Conservation (phyloP, 2,329 filamentous ascomycete genomes). For the Alternaria arborescens region DNA sequence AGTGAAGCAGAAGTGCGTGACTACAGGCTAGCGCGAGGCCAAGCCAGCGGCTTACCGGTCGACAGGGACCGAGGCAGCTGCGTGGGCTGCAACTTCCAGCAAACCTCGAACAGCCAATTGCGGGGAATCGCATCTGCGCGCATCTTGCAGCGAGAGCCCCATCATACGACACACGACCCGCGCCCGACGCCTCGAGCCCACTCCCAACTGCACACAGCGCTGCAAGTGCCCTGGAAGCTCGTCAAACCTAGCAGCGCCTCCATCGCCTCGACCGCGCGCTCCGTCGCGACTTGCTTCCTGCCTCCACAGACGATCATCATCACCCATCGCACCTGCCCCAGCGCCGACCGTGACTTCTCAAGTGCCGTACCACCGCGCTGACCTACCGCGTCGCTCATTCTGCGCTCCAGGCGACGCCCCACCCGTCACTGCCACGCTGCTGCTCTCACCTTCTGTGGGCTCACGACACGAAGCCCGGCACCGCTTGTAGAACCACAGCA, state of each 20-base stretch:
- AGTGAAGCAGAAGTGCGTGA: not conserved
- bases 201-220: slow-evolving; percentile 7
- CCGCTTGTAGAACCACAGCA: slow-evolving; percentile 15
- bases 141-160: slow-evolving; percentile 17
- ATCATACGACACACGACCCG: slow-evolving; percentile 23
- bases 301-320: slow-evolving; percentile 8
- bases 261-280: slow-evolving; percentile 5
- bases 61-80: slow-evolving; percentile 26
- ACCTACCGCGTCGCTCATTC: slow-evolving; percentile 33
- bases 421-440: slow-evolving; percentile 18
- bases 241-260: slow-evolving; percentile 11
- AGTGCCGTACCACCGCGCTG: slow-evolving; percentile 22
- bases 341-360: slow-evolving; percentile 14
- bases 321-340: slow-evolving; percentile 15
- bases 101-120: slow-evolving; percentile 38
- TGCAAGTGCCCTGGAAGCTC: slow-evolving; percentile 11
- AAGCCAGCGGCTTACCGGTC: slow-evolving; percentile 21
- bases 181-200: slow-evolving; percentile 16
- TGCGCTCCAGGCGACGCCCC: slow-evolving; percentile 24
- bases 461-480: slow-evolving; percentile 14
- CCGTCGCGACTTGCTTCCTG: slow-evolving; percentile 2
- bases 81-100: slow-evolving; percentile 22
- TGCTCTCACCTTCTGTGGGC: slow-evolving; percentile 12
- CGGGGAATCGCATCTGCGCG: slow-evolving; percentile 36
- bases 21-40: slow-evolving; percentile 6